Evolutionary conservation across 345 rosid genomes (phyloP), one percentile per base, ranked within the genome.

Genomic region (Citrus maxima): DNA sequence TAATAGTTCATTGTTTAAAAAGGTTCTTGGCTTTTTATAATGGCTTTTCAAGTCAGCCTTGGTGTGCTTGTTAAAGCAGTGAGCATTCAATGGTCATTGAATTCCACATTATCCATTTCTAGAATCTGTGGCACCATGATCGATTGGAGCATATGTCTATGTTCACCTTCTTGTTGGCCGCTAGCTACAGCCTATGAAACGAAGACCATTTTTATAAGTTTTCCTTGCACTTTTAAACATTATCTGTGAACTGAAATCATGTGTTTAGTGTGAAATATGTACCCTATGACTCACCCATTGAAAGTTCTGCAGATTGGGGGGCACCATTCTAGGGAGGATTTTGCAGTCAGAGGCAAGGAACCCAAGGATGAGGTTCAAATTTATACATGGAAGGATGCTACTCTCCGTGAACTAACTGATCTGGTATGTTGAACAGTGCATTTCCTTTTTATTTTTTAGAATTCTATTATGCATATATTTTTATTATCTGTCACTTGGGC

Each of bases 311-410:
- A 93, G 99, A 84, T 81, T 54, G 99, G 97, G 66, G 87, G 92
- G 67, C 97, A 92, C 85, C 99, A 93, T 82, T 82, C 86, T 7
- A 87, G 84, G 77, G 98, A 92, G 85, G 97, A 95, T 42, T 95
- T 90, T 89, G 94, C 97, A n/a, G 91, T 89, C 71, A 91, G 98
- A 82, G 97, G 99, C 83, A 93, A 93, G 88, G 98, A 93, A 70
- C 98, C 99, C 54, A 93, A 93, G 78, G 95, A 92, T 77, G 98
- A 94, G 89, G 99, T 93, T 85, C 99, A 92, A 78, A 93, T 95
- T 63, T 95, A 95, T 83, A 94, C 98, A 4, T 95, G 99, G 97
- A 95, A 92, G 82, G 97, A 95, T 88, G 99, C 99, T 61, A 91
- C 87, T 55, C 94, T 95, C 46, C 93, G 95, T 0, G 95, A 95